phyloP scores from a whole-genome alignment of 495 filamentous ascomycete genomes.

The Xylaria sp. region DNA sequence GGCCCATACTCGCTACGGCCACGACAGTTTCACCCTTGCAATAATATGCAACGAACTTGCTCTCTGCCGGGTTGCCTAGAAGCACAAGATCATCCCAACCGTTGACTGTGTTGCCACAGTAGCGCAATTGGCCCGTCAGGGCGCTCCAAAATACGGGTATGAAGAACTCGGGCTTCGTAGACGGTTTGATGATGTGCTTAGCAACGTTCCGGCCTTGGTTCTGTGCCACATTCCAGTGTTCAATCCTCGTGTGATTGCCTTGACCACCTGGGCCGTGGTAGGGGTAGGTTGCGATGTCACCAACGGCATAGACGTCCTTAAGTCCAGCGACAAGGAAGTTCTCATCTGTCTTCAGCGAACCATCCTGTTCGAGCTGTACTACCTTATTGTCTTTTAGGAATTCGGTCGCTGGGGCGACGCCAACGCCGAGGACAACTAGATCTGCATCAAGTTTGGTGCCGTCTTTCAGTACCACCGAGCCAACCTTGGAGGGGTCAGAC shows the following conservation, averaged over 20 bases:
- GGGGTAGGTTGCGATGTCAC: conserved; percentile 94
- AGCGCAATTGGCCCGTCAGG: conserved; percentile 84
- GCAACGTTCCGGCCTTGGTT: conserved; percentile 84
- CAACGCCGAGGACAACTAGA: conserved; percentile 88
- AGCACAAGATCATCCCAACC: conserved; percentile 87
- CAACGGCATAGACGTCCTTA: conserved; percentile 87
- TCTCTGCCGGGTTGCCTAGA: conserved; percentile 76
- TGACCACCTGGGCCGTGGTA: conserved; percentile 89
- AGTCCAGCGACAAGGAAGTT: conserved; percentile 75
- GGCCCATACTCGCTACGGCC: conserved; percentile 88
- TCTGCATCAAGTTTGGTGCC: conserved; percentile 86
- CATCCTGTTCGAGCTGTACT: conserved; percentile 76
- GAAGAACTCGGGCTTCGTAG: conserved; percentile 70
- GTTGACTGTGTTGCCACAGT: conserved; percentile 82
- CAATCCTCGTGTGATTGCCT: conserved; percentile 74
- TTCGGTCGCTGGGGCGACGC: conserved; percentile 84
- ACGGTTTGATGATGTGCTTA: conserved; percentile 70
- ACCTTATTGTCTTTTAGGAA: conserved; percentile 77
- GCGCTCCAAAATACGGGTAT: conserved; percentile 97
- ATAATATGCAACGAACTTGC: conserved; percentile 89
- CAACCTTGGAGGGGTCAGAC: conserved; percentile 71
- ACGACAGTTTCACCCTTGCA: conserved; percentile 86
- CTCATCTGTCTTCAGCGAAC: conserved; percentile 79
- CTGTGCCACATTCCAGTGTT: conserved; percentile 99
- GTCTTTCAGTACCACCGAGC: conserved; percentile 83